A percentile compares a stretch with the other conserved stretches of the same genome.
phyloP scores from a whole-genome alignment of 108 stramenopile genomes.

The Nitzschia sp. region DNA sequence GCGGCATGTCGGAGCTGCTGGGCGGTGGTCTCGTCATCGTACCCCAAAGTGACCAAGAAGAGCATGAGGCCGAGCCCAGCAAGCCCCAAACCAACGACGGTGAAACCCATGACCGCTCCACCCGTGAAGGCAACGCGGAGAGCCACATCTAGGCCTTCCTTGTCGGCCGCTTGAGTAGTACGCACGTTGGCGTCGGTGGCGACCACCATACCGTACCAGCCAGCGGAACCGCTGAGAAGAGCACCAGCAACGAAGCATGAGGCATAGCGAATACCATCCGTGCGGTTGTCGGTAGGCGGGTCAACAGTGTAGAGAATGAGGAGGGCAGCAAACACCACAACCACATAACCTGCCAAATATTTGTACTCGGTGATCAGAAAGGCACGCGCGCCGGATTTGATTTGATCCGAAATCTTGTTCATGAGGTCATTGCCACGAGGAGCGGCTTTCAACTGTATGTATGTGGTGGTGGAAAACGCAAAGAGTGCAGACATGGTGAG shows the following conservation, averaged over 20 bases:
- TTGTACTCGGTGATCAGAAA: constrained; percentile 93
- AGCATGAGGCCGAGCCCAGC: constrained; percentile 64
- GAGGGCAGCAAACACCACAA: constrained; percentile 55
- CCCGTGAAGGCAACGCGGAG: constrained; percentile 89
- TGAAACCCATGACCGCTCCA: constrained; percentile 69
- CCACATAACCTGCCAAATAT: constrained; percentile 79
- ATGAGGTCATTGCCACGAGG: constrained; percentile 64
- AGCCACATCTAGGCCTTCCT: constrained; percentile 71
- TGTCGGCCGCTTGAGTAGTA: constrained; percentile 86
- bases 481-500: not conserved
- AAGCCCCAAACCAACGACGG: constrained; percentile 51
- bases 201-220: constrained; percentile 39
- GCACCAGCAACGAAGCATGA: constrained; percentile 87
- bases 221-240: constrained; percentile 62
- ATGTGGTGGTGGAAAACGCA: constrained; percentile 6
- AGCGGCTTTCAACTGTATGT: constrained; percentile 48
- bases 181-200: constrained; percentile 91
- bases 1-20: constrained; percentile 32
- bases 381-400: constrained; percentile 88
- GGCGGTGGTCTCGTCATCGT: constrained; percentile 19
- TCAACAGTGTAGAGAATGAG: constrained; percentile 55
- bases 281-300: constrained; percentile 38
- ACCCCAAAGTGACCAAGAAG: constrained; percentile 56
- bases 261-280: constrained; percentile 82
- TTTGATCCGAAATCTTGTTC: constrained; percentile 76